Evolutionary conservation across 2,329 filamentous ascomycete species (phyloP), one percentile per base, ranked within the genome.

Genomic region (Botrytis elliptica): DNA sequence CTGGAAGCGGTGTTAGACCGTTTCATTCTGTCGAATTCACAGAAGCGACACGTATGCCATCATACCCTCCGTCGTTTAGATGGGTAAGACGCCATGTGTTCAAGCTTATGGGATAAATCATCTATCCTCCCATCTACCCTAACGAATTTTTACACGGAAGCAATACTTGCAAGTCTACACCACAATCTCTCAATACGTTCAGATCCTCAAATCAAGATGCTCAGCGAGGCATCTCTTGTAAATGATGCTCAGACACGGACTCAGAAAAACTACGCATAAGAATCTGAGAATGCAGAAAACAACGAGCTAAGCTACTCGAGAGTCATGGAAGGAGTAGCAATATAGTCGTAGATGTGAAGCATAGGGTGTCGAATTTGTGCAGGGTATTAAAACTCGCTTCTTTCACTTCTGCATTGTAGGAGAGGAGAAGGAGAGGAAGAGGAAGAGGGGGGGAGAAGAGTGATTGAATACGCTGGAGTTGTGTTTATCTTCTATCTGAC

Each of bases 171-270:
- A 22, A 49, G 0, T 49, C 46, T 25, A 49, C 22, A 49, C 1
- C 46, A 49, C 9, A 12, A 49, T 49, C 12, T 10, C 10, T 55
- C 49, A 2, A n/a, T 5, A n/a, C 12, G 0, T 14, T 55, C 16
- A 4, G 9, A 25, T 49, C 49, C 12, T 55, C 9, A 12, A n/a
- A 55, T n/a, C 2, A 1, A 6, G 25, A 55, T n/a, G 0, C 4
- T n/a, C 0, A 55, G 12, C 25, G 1, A 55, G 12, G 49, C 0
- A 55, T 16, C 49, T n/a, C 25, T 16, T n/a, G 10, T 12, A n/a
- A n/a, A 55, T 0, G 6, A 29, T 55, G n/a, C 0, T 14, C 49
- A n/a, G 5, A 1, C 6, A 29, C 12, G 6, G 1, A 3, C 0
- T 6, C 25, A 16, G 25, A 1, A 55, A 29, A 2, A 2, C 14